Base-by-base conservation (phyloP, 176 grass and related monocot genomes). In the Saccharum officinarum region DNA sequence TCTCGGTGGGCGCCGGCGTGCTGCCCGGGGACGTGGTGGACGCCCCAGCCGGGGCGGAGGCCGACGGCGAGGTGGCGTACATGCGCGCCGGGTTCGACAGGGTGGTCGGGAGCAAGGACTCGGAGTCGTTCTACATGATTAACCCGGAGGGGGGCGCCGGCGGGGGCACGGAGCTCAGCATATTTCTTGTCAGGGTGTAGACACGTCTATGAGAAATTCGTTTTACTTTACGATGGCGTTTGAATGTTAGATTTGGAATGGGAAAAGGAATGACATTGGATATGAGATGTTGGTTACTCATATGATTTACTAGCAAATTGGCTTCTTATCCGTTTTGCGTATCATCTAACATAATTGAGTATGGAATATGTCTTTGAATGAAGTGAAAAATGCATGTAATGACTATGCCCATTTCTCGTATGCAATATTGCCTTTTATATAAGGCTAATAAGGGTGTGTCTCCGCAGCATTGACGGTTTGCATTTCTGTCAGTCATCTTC, bases 181-280 rank as follows among this genome's bases (percentile, higher is more conserved):
- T 98, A 82, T 98, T 98, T 91, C 93, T 98, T 40, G 88, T 98
- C 86, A 93, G 93, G 76, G 86, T 95, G 25, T 94, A 83, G 18
- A 10, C 22, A 9, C n/a, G 54, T 59, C 18, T 78, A 82, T 59
- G 13, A 13, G 31, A 67, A 55, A 3, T 22, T 20, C 6, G 18
- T 55, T 55, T 22, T n/a, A 8, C 7, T 22, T 57, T 22, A 57
- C 17, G 54, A 7, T 57, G 7, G 20, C 54, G 12, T 65, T 30
- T 13, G 25, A 26, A 64, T 30, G 10, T 64, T 64, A 31, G 50
- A 55, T 20, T 55, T 57, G 54, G 20, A 57, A 57, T 57, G 54
- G 54, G 18, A 57, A 22, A 55, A 22, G 7, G 20, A n/a, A 22
- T 57, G 7, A 8, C 54, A 57, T 9, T 9, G 18, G 20, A 57